A percentile compares a stretch with the other conserved stretches of the same genome.
Evolutionary conservation across 139 green algal genomes (phyloP).

Genomic region (Haematococcus sp.): DNA sequence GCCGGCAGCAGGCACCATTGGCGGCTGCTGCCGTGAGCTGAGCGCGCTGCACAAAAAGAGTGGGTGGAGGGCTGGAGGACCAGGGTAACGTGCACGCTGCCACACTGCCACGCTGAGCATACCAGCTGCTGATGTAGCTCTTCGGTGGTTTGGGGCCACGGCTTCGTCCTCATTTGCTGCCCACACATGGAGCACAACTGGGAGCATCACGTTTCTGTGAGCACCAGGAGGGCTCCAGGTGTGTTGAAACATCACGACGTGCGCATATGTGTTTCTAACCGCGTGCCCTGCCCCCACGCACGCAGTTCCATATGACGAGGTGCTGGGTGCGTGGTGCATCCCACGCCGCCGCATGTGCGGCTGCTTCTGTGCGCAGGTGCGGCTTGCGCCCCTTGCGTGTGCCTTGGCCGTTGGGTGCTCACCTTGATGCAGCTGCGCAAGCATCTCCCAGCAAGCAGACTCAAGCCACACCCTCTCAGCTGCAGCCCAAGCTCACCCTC

Average conservation of each 20-base stretch:
- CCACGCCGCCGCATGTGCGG: background rate
- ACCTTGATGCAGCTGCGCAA: no score
- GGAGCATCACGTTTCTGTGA: no score
- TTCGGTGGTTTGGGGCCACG: background rate
- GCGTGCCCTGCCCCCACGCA: background rate
- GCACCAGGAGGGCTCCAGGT: no score
- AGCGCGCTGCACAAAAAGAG: background rate
- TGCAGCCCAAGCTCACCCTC: no score
- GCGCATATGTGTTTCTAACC: background rate
- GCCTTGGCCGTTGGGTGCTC: no score
- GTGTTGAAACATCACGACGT: background rate
- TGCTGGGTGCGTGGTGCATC: slow-evolving; percentile 34
- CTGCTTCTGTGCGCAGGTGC: slow-evolving; percentile 6
- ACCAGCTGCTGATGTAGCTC: background rate
- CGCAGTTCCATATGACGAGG: slow-evolving; percentile 49
- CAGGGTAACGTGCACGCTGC: no score
- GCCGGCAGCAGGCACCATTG: background rate
- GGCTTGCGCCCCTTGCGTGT: background rate
- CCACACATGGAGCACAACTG: no score
- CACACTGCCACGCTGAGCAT: background rate
- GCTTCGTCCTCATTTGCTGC: background rate
- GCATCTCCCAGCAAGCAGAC: no score
- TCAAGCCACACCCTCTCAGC: no score
- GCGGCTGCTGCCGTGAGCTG: slow-evolving; percentile 12
- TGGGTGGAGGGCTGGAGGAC: slow-evolving; percentile 3